Evolutionary conservation across 257 asterid genomes (phyloP), one percentile per base, ranked within the genome.

Genomic region (Solanum piurae): DNA sequence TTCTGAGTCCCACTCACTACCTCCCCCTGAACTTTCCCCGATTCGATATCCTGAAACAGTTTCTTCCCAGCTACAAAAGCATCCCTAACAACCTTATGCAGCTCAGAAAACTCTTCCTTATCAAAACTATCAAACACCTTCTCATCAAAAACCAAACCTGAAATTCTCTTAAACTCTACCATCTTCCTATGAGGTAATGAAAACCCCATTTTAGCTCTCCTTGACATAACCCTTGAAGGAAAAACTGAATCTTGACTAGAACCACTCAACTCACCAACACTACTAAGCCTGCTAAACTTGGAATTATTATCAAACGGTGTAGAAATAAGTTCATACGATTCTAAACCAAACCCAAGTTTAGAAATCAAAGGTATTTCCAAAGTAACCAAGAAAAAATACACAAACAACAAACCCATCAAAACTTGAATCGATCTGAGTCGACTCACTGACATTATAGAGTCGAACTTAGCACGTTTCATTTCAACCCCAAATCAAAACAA

Each of bases 351-450:
- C 86, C 97, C 96, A 80, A 95, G 89, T 91, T 93, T 93, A 74
- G 93, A 91, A 93, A 95, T 93, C 91, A 96, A 82, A 37, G 98
- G 99, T 87, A 96, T 95, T 93, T 95, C 97, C 44, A 96, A 91
- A 82, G 93, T 91, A 75, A 95, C 90, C 38, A 96, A 89, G 11
- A 95, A 31, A 75, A 96, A 88, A 91, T 97, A 97, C 90, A 95
- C 46, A 91, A 94, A 93, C 89, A 96, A 91, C 86, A 96, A 86
- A n/a, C 93, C 90, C 92, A 92, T 85, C 86, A 94, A 88, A 18
- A 95, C 90, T 89, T 95, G 99, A 91, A 96, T 94, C 92, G 96
- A 95, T 91, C 98, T 92, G 90, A 90, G 93, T 83, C 98, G 97
- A 88, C 97, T 93, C 92, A 94, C 89, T 89, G 97, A 92, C 86